Percentiles rank a stretch among this genome's conserved stretches.
These are phyloP conservation scores for Prunus mongolica DNA, from an alignment of 306 rosid genomes.

Conservation along the genomic window DNA sequence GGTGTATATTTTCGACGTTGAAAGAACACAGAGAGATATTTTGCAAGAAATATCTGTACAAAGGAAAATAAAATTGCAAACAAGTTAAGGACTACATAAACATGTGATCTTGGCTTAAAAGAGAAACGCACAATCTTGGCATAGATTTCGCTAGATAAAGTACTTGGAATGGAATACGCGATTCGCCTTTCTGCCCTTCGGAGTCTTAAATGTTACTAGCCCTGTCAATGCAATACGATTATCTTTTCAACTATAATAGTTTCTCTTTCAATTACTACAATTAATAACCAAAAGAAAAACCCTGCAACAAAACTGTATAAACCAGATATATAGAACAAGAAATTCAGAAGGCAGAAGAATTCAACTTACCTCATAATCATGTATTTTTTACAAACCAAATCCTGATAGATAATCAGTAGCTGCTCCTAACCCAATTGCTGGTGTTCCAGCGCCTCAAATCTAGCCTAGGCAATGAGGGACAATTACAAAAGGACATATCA, in stretches of 20 bases:
- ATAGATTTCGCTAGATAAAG: background rate
- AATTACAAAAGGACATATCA: conserved; percentile 3
- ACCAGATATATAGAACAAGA: background rate
- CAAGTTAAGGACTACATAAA: conserved; percentile 1
- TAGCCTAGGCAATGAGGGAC: conserved; percentile 29
- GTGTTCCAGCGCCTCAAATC: conserved; percentile 98
- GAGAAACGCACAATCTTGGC: background rate
- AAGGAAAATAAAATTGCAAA: background rate
- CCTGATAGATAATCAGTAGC: conserved; percentile 87
- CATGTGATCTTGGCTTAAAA: background rate
- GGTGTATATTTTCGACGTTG: conserved; percentile 63
- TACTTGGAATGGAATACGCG: background rate
- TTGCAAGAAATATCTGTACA: no score
- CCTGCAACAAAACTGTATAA: background rate
- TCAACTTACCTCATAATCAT: conserved; percentile 70
- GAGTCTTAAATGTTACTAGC: no score
- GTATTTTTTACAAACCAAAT: conserved; percentile 81
- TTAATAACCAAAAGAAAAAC: background rate
- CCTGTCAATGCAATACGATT: no score
- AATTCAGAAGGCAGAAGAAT: background rate
- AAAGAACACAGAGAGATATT: conserved; percentile 67
- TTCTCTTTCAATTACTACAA: background rate
- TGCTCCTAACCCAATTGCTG: conserved; percentile 93
- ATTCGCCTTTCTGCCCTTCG: no score
- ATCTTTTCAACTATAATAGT: no score